phyloP scores from a whole-genome alignment of 805 yeast species.

The Candida ipomoeae region DNA sequence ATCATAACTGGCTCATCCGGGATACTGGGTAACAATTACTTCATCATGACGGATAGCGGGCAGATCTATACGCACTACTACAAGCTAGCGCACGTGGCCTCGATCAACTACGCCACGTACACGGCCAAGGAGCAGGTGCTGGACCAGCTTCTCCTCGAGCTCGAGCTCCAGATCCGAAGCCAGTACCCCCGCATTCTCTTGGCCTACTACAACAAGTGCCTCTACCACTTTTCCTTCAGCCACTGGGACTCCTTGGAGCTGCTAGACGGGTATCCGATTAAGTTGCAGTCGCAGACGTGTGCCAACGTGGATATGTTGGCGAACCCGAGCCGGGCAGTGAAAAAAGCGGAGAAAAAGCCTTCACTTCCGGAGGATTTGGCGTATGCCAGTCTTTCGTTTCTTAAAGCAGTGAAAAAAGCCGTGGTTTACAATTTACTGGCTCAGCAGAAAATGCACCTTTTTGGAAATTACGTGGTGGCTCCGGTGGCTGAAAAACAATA shows the following conservation, averaged over 20 bases:
- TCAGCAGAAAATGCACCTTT: slow-evolving; percentile 23
- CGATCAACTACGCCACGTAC: slow-evolving; percentile 29
- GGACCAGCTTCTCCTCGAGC: slow-evolving; percentile 39
- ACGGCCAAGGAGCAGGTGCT: slow-evolving; percentile 21
- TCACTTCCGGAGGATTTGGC: slow-evolving; percentile 25
- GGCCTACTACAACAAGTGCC: slow-evolving; percentile 39
- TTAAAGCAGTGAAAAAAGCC: slow-evolving; percentile 39
- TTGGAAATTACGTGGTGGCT: slow-evolving; percentile 33
- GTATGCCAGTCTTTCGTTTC: slow-evolving; percentile 33
- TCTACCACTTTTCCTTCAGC: slow-evolving; percentile 33
- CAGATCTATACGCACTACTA: slow-evolving; percentile 33
- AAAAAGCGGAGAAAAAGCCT: not conserved
- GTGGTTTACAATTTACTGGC: slow-evolving; percentile 31
- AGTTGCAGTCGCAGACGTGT: not conserved
- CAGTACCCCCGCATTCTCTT: slow-evolving; percentile 35
- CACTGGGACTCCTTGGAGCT: slow-evolving; percentile 16
- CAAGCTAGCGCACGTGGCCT: slow-evolving; percentile 35
- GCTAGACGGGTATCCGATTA: not conserved
- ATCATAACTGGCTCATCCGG: too few relatives aligned
- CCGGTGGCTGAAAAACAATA: slow-evolving; percentile 11
- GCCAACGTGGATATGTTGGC: slow-evolving; percentile 23
- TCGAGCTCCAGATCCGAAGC: slow-evolving; percentile 35
- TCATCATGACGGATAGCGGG: not conserved
- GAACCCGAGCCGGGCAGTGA: slow-evolving; percentile 25
- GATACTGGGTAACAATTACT: not conserved